phyloP scores from a whole-genome alignment of 352 stramenopile genomes.

The Phytopythium kandeliae region DNA sequence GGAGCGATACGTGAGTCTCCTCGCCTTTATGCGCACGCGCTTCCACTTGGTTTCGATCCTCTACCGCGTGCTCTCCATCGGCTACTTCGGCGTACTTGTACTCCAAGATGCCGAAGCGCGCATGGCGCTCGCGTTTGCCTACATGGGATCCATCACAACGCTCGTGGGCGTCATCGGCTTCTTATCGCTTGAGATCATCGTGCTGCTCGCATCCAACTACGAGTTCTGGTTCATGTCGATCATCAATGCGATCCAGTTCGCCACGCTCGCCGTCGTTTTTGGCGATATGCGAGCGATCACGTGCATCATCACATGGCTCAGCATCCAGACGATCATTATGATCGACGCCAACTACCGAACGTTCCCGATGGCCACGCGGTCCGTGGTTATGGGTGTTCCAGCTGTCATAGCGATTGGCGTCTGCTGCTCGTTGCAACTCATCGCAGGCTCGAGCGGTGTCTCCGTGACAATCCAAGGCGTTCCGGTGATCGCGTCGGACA shows the following conservation, averaged over 20 bases:
- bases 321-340: slow-evolving; percentile 16
- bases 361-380: slow-evolving; percentile 10
- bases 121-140: slow-evolving; percentile 11
- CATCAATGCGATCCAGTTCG: slow-evolving; percentile 20
- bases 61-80: slow-evolving; percentile 8
- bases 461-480: slow-evolving; percentile 4
- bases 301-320: slow-evolving; percentile 17
- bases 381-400: slow-evolving; percentile 18
- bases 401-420: slow-evolving; percentile 15
- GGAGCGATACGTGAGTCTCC: background rate
- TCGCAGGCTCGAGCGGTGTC: slow-evolving; percentile 8
- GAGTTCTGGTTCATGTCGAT: slow-evolving; percentile 28
- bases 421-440: slow-evolving; percentile 15
- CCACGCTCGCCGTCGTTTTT: slow-evolving; percentile 12
- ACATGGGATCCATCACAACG: slow-evolving; percentile 5
- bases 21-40: slow-evolving; percentile 6
- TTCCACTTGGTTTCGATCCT: slow-evolving; percentile 6
- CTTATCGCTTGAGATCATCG: slow-evolving; percentile 19
- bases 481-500: slow-evolving; percentile 11
- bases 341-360: slow-evolving; percentile 30
- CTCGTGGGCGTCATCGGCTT: slow-evolving; percentile 13
- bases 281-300: slow-evolving; percentile 16
- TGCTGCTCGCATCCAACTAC: slow-evolving; percentile 12
- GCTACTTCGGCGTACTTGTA: slow-evolving; percentile 12
- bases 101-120: background rate